Conservation (phyloP, 2,329 filamentous ascomycete species). For the Phialemonium atrogriseum region DNA sequence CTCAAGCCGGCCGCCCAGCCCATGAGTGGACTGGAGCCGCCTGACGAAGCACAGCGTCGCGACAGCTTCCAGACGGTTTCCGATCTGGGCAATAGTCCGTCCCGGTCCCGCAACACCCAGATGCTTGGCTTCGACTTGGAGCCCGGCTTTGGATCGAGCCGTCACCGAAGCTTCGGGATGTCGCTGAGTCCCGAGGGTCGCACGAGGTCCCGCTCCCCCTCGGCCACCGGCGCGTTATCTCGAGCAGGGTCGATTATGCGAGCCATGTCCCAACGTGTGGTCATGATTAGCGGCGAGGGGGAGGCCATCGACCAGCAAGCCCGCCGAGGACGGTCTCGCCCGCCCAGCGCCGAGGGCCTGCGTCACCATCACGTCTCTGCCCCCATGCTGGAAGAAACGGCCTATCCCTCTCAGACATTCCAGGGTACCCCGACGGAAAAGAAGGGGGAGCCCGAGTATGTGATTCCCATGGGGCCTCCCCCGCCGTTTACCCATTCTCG, state of each 20-base stretch:
- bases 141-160: conserved; percentile 40
- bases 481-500: conserved; percentile 20
- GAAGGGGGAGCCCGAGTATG: conserved; percentile 22
- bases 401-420: conserved; percentile 42
- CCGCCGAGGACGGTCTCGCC: conserved; percentile 51
- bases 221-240: conserved; percentile 55
- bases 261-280: conserved; percentile 91
- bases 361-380: conserved; percentile 38
- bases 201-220: conserved; percentile 51
- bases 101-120: conserved; percentile 37
- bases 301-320: conserved; percentile 70
- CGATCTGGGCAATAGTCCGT: conserved; percentile 47
- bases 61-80: conserved; percentile 52
- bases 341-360: conserved; percentile 41
- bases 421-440: conserved; percentile 37
- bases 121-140: conserved; percentile 53
- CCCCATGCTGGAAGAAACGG: conserved; percentile 36
- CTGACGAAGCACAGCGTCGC: conserved; percentile 32
- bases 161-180: conserved; percentile 48
- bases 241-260: conserved; percentile 69
- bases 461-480: conserved; percentile 20
- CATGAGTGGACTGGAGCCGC: conserved; percentile 38
- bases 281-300: conserved; percentile 91
- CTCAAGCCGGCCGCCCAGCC: conserved; percentile 48
- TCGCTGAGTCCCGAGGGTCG: conserved; percentile 43